Conservation (phyloP, 2,329 filamentous ascomycete genomes). For the Fusarium vanettenii region DNA sequence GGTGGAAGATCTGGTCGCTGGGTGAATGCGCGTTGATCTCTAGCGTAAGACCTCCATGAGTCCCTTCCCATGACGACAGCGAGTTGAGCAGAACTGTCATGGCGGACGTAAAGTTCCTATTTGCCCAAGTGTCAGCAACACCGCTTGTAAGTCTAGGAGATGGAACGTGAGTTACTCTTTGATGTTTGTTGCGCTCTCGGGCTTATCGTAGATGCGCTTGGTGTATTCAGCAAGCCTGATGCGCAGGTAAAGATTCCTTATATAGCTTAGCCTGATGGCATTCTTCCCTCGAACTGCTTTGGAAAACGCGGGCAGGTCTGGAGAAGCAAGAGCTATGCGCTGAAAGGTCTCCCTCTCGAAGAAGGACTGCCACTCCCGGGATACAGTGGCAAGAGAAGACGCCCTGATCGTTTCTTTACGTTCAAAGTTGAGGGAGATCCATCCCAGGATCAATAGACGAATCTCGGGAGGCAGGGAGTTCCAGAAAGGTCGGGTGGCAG, state of each 20-base stretch:
- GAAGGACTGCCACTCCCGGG: conserved; percentile 23
- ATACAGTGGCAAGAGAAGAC: conserved; percentile 16
- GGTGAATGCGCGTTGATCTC: conserved; percentile 26
- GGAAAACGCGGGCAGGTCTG: conserved; percentile 5
- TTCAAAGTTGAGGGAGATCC: neutral
- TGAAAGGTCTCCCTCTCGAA: conserved; percentile 19
- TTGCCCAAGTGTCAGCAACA: neutral
- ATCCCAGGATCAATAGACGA: conserved; percentile 12
- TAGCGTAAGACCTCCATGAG: conserved; percentile 19
- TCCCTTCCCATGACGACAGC: conserved; percentile 21
- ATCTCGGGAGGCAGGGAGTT: conserved; percentile 8
- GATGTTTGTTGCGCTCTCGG: conserved; percentile 6
- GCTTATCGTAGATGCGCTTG: neutral
- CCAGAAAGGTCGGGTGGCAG: neutral
- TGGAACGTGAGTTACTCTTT: neutral
- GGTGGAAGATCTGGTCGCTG: conserved; percentile 9
- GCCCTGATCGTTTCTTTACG: neutral
- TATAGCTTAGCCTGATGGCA: conserved; percentile 2
- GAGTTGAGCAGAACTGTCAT: conserved; percentile 13
- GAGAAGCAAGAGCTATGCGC: neutral
- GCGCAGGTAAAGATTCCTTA: conserved; percentile 5
- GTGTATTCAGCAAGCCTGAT: conserved; percentile 13
- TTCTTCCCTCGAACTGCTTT: conserved; percentile 2
- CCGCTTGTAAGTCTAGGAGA: neutral
- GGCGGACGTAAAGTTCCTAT: conserved; percentile 25